A percentile compares a stretch with the other conserved stretches of the same genome.
Conservation (phyloP, 139 green algal species). For the Parachlorella kessleri region DNA sequence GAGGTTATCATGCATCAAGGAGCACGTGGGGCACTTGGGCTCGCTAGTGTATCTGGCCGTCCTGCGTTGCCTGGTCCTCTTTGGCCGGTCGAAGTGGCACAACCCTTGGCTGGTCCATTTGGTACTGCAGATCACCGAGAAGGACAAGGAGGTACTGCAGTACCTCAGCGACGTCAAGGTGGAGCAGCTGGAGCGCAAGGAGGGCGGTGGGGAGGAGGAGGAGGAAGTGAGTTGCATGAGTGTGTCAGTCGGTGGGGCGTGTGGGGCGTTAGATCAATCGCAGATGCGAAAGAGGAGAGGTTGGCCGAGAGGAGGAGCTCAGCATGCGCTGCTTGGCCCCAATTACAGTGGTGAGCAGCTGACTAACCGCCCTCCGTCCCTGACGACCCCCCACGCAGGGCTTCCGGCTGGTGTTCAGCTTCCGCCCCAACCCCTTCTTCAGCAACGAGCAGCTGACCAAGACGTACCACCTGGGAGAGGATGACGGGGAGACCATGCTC, state of each 20-base stretch:
- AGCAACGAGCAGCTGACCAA: slow-evolving; percentile 59
- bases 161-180: slow-evolving; percentile 80
- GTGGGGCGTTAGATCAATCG: background rate
- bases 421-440: slow-evolving; percentile 92
- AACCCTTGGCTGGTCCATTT: no score
- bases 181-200: slow-evolving; percentile 38
- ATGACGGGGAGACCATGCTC: slow-evolving; percentile 65
- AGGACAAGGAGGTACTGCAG: slow-evolving; percentile 87
- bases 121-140: slow-evolving; percentile 84
- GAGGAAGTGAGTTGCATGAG: background rate
- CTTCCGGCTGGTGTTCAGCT: slow-evolving; percentile 75
- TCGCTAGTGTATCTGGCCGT: no score
- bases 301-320: no score
- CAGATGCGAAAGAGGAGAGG: no score
- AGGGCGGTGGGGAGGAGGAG: slow-evolving; percentile 30
- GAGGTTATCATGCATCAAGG: no score
- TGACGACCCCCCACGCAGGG: no score
- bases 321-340: background rate
- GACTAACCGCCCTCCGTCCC: no score
- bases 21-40: no score
- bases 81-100: no score
- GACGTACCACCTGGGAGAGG: slow-evolving; percentile 66
- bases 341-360: no score
- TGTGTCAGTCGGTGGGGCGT: background rate
- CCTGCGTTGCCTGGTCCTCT: no score